Evolutionary conservation across 2,329 filamentous ascomycete genomes (phyloP), one percentile per base, ranked within the genome.

Genomic region (Diaporthe vaccinii): DNA sequence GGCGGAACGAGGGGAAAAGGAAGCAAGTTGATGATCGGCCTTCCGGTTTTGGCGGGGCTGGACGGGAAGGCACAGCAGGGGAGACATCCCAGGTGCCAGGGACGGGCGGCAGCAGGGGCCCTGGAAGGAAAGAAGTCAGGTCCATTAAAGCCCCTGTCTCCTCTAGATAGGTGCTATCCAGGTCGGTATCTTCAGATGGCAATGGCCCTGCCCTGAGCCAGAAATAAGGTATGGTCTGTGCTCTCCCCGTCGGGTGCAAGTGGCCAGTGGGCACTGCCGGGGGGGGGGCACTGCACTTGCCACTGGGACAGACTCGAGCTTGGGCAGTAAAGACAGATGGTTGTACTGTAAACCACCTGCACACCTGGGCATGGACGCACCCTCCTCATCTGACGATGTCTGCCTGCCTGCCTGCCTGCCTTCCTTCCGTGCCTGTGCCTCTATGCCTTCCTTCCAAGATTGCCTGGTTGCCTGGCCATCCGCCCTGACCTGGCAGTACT

Each of bases 171-270:
- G 44, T 17, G 53, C 25, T 34, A 58, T 17, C 55, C 34, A 17
- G 55, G 28, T 7, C 15, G 17, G 55, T 59, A 59, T 59, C 39
- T 59, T 55, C 57, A 59, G 57, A 59, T 34, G 57, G 57, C 10
- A 39, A 59, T 4, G n/a, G 57, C 57, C 58, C n/a, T 69, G 65
- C 49, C 65, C 49, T 55, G 49, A 55, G 65, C 65, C 65, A 55
- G 65, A 69, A 69, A 69, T 69, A 69, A 69, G 65, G 65, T 69
- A 69, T 69, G 65, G 65, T 69, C 65, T 69, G 65, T 69, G 65
- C 65, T 69, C 65, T 69, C 49, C 49, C 46, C 65, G 65, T 28
- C 49, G 65, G 25, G 22, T 9, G 17, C 17, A 17, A 49, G 14
- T 62, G 22, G 28, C 25, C 25, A 46, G 39, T 31, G n/a, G 59